phyloP scores from a whole-genome alignment of 306 rosid genomes.

The Cicer yamashitae region DNA sequence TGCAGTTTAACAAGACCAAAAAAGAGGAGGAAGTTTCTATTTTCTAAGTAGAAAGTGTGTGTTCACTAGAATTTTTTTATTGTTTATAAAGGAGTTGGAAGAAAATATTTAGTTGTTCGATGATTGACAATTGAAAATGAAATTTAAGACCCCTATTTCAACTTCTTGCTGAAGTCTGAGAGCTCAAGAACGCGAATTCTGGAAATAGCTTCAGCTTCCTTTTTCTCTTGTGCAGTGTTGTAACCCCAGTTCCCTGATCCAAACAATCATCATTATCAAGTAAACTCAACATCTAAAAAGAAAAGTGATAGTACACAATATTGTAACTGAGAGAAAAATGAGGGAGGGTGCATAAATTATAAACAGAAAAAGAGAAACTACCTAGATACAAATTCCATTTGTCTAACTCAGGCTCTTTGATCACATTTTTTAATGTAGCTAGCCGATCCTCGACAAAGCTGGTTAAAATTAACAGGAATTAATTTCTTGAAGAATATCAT shows the following conservation, averaged over 20 bases:
- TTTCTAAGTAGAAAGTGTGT: constrained; percentile 26
- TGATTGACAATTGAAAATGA: constrained; percentile 2
- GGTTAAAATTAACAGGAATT: constrained; percentile 42
- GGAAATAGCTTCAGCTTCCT: constrained; percentile 69
- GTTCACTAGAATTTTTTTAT: neutral
- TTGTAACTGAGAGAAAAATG: neutral
- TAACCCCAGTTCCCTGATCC: constrained; percentile 86
- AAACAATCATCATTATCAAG: constrained; percentile 34
- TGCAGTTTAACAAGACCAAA: constrained; percentile 16
- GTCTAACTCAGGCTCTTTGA: constrained; percentile 85
- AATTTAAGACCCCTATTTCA: constrained; percentile 57
- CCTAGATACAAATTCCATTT: constrained; percentile 89
- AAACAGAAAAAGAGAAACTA: constrained; percentile 43
- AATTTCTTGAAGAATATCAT: constrained; percentile 32
- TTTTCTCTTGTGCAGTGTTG: constrained; percentile 85
- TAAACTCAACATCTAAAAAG: neutral
- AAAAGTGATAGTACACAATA: constrained; percentile 5
- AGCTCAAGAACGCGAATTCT: constrained; percentile 72
- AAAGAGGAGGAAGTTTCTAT: neutral
- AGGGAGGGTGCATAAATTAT: neutral
- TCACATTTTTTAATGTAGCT: constrained; percentile 84
- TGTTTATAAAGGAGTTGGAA: constrained; percentile 6
- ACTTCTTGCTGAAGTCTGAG: constrained; percentile 74
- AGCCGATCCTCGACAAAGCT: constrained; percentile 95
- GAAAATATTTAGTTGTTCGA: neutral